Percentiles rank a stretch among this genome's conserved stretches.
Conservation (phyloP, 2,329 filamentous ascomycete species). For the Ophiocordyceps sinensis region DNA sequence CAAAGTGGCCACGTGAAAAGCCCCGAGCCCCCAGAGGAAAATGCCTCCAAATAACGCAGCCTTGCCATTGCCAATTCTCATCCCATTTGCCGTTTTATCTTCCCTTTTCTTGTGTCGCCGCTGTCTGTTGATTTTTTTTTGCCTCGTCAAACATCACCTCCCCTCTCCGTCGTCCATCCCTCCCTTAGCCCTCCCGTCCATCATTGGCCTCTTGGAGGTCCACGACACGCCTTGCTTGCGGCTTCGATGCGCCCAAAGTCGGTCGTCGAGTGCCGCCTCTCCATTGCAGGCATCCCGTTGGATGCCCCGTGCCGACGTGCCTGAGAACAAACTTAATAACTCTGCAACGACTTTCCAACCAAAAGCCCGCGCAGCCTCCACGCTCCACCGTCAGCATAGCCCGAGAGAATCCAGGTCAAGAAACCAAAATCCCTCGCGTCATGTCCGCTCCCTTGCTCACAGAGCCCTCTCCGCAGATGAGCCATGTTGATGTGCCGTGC, state of each 20-base stretch:
- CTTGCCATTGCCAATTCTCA: slow-evolving; percentile 4
- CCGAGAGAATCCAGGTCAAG: not conserved
- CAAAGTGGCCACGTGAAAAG: too few relatives aligned
- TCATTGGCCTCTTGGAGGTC: too few relatives aligned
- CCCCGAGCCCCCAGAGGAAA: not conserved
- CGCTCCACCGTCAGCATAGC: not conserved
- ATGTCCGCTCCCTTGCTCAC: too few relatives aligned
- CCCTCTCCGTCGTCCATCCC: too few relatives aligned
- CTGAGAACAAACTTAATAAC: not conserved
- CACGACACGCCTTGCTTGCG: too few relatives aligned
- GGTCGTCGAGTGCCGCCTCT: not conserved
- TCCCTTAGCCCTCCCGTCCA: too few relatives aligned
- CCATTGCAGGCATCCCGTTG: slow-evolving; percentile 2
- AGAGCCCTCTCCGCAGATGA: too few relatives aligned
- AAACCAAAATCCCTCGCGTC: not conserved
- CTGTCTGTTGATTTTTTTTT: not conserved
- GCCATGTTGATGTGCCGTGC: too few relatives aligned
- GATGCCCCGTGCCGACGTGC: slow-evolving; percentile 1
- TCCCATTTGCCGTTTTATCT: slow-evolving; percentile 3
- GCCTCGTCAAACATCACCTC: not conserved
- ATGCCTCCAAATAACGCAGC: slow-evolving; percentile 3
- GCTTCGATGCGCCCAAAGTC: not conserved
- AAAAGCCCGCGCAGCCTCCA: not conserved
- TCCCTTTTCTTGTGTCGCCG: not conserved
- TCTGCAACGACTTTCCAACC: slow-evolving; percentile 5